These are phyloP conservation scores for Rhynchospora pubera DNA, from an alignment of 176 grass and related monocot species.

Conservation along the genomic window DNA sequence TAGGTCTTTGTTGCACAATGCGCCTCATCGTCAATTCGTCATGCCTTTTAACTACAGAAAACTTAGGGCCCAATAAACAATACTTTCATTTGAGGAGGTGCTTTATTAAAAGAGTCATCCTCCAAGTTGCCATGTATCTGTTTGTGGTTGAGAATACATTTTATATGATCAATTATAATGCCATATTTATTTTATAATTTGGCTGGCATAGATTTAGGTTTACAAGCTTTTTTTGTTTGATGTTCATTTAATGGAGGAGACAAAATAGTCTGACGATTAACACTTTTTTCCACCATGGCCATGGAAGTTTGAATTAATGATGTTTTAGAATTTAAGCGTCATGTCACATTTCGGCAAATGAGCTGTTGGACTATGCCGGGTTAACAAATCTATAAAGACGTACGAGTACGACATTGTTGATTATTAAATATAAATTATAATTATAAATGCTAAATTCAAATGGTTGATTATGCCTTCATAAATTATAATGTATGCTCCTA, in stretches of 20 bases:
- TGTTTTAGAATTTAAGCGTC: background rate
- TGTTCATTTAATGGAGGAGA: background rate
- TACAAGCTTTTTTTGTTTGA: background rate
- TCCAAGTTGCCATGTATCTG: background rate
- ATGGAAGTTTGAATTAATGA: background rate
- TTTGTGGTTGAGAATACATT: background rate
- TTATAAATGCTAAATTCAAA: background rate
- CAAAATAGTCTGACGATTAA: background rate
- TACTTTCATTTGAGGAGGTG: background rate
- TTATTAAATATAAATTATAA: background rate
- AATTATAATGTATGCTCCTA: background rate
- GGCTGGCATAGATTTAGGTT: background rate
- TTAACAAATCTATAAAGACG: background rate
- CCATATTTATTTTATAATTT: background rate
- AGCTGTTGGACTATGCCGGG: background rate
- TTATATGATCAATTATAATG: background rate
- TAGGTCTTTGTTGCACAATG: background rate
- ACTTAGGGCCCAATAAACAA: background rate
- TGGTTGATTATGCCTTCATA: background rate
- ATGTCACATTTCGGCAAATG: background rate
- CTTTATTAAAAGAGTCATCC: background rate
- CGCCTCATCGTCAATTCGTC: background rate
- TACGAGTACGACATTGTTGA: background rate
- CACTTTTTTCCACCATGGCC: background rate
- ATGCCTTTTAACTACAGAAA: background rate